Conservation (phyloP, 2,329 filamentous ascomycete species). For the Ophiobolus disseminans region DNA sequence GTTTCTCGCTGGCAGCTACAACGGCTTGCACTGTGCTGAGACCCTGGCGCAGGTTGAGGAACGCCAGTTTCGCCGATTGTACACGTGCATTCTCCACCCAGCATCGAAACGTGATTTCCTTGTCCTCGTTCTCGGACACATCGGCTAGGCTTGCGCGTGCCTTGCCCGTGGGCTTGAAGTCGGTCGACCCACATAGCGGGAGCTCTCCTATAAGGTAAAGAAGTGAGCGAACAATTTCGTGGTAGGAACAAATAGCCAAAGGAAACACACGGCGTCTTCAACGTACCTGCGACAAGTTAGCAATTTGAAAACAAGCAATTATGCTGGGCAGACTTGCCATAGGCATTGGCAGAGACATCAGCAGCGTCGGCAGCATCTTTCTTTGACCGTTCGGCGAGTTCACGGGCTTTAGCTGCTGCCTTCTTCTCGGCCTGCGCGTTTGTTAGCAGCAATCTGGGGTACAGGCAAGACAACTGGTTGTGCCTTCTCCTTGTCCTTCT, state of each 20-base stretch:
- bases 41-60: conserved; percentile 81
- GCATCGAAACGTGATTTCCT: conserved; percentile 73
- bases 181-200: conserved; percentile 63
- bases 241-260: too few species aligned
- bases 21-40: conserved; percentile 85
- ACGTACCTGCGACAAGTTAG: too few species aligned
- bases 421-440: conserved; percentile 49
- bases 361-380: conserved; percentile 72
- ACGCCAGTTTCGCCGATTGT: conserved; percentile 90
- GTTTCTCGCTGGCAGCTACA: conserved; percentile 66
- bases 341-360: conserved; percentile 76
- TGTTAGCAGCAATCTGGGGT: conserved; percentile 10
- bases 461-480: not conserved
- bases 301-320: too few species aligned
- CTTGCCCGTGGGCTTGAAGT: conserved; percentile 59
- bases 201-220: too few species aligned
- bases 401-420: conserved; percentile 51
- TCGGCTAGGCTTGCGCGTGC: conserved; percentile 65
- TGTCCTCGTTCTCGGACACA: conserved; percentile 44
- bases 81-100: conserved; percentile 87
- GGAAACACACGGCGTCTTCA: too few species aligned
- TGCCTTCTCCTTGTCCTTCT: conserved; percentile 53
- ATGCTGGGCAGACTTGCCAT: too few species aligned
- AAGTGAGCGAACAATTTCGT: too few species aligned
- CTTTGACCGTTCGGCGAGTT: conserved; percentile 57